Percentiles rank a stretch among this genome's conserved stretches.
Conservation (phyloP, 208 protist species). For the Phytomonas sp. region DNA sequence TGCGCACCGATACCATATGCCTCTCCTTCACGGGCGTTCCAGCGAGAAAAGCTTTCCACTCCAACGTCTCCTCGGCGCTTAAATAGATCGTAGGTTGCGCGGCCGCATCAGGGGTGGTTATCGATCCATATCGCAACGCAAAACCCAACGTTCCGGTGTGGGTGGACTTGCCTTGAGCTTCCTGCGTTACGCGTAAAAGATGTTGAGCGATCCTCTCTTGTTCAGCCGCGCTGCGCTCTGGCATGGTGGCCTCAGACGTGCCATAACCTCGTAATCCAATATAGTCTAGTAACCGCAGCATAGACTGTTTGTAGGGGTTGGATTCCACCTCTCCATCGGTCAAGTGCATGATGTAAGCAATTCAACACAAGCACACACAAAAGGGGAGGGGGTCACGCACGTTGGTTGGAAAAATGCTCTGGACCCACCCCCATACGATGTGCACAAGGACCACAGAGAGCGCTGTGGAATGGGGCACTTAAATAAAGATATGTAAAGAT, state of each 20-base stretch:
- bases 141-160: neutral
- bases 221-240: constrained; percentile 21
- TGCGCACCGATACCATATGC: constrained; percentile 38
- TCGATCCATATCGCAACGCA: neutral
- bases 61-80: constrained; percentile 41
- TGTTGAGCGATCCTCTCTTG: constrained; percentile 17
- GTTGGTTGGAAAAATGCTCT: too few relatives aligned
- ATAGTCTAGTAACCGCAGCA: constrained; percentile 39
- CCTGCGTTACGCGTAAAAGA: too few relatives aligned
- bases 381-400: neutral
- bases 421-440: too few relatives aligned
- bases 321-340: constrained; percentile 1
- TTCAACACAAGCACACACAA: neutral
- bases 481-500: too few relatives aligned
- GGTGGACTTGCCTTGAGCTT: too few relatives aligned
- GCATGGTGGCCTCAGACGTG: constrained; percentile 28
- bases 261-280: constrained; percentile 53
- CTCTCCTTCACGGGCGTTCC: constrained; percentile 24
- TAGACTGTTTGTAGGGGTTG: constrained; percentile 59
- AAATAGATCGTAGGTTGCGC: constrained; percentile 41
- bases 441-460: too few relatives aligned
- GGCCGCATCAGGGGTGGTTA: neutral
- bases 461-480: too few relatives aligned
- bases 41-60: constrained; percentile 56
- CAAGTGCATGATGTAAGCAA: too few relatives aligned